Percentiles rank a stretch among this genome's conserved stretches.
Conservation (phyloP, 257 asterid species). For the Solanum piurae region DNA sequence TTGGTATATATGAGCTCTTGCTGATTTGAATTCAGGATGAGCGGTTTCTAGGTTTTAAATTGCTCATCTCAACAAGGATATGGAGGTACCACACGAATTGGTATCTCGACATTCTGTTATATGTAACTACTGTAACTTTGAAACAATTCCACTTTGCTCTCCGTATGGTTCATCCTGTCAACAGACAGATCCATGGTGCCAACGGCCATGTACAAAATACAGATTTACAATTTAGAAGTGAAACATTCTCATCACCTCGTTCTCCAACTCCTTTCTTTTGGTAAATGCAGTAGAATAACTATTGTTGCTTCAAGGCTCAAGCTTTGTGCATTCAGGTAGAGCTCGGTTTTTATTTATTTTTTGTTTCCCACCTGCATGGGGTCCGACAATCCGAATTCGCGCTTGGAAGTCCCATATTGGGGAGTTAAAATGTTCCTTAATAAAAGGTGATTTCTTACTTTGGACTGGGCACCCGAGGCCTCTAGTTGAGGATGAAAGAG, state of each 20-base stretch:
- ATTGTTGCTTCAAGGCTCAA: neutral
- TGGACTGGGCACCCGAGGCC: neutral
- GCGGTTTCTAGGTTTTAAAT: neutral
- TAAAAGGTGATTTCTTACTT: neutral
- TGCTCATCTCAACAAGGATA: neutral
- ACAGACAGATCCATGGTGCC: neutral
- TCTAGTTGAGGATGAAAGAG: neutral
- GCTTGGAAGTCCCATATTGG: neutral
- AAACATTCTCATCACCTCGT: neutral
- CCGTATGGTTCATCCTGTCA: neutral
- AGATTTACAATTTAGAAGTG: neutral
- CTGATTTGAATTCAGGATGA: neutral
- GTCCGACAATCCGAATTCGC: neutral
- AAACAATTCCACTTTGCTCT: neutral
- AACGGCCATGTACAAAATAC: neutral
- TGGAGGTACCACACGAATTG: neutral
- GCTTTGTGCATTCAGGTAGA: neutral
- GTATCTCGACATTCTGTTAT: neutral
- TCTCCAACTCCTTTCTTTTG: neutral
- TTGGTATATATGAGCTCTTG: neutral
- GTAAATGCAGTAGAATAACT: neutral
- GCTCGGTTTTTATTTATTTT: neutral
- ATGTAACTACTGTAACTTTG: neutral
- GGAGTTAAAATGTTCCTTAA: neutral
- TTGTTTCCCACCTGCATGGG: neutral